These are phyloP conservation scores for Solanum lycopersicoides DNA, from an alignment of 257 asterid species.

Conservation along the genomic window DNA sequence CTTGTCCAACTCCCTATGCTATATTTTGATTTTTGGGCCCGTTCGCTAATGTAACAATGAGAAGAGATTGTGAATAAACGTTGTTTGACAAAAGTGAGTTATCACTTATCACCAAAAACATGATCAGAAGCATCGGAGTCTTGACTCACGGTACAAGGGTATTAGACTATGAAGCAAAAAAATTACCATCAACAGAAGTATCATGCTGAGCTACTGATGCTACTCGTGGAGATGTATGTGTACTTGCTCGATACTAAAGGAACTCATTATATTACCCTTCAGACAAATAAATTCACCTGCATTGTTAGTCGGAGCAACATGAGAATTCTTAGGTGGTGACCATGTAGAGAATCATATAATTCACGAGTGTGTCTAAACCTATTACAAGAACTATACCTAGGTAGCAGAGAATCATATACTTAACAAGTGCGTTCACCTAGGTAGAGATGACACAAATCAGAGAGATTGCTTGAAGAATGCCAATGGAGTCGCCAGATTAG, in stretches of 20 bases:
- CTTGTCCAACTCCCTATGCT: neutral
- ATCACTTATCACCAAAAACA: neutral
- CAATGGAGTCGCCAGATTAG: neutral
- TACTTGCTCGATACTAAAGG: neutral
- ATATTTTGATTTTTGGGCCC: neutral
- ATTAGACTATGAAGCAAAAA: neutral
- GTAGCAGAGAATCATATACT: neutral
- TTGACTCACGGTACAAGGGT: neutral
- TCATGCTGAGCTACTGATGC: neutral
- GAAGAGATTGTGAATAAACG: neutral
- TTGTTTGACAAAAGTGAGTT: neutral
- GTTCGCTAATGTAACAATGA: neutral
- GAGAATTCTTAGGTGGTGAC: neutral
- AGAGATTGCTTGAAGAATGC: neutral
- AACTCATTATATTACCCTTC: neutral
- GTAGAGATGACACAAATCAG: neutral
- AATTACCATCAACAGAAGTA: neutral
- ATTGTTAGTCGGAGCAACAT: neutral
- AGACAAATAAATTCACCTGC: neutral
- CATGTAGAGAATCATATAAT: neutral
- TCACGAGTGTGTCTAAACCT: neutral
- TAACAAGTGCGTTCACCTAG: neutral
- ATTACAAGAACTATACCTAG: neutral
- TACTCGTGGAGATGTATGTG: too few species aligned
- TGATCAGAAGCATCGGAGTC: neutral